These are phyloP conservation scores for Russula brevipes DNA, from an alignment of 768 basidiomycete genomes.

Conservation along the genomic window DNA sequence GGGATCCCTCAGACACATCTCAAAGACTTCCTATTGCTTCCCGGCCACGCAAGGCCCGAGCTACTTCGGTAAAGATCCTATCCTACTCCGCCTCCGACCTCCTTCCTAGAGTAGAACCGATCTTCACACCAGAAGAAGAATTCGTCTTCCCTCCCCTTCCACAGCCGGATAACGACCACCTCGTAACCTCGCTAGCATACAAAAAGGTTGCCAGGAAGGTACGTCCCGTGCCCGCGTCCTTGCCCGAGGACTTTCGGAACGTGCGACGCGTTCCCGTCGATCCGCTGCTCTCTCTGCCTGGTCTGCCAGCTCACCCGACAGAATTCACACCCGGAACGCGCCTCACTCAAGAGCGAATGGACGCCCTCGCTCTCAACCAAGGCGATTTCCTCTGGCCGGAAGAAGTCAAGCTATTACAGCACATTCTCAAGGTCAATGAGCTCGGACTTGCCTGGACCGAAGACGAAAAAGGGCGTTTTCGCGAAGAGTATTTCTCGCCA, in stretches of 20 bases:
- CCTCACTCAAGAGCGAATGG: not conserved
- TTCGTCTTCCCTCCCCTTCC: no score
- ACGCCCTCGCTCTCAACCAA: not conserved
- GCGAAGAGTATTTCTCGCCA: not conserved
- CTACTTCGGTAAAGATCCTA: no score
- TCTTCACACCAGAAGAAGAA: no score
- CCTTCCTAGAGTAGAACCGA: no score
- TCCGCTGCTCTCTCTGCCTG: not conserved
- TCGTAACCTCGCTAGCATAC: no score
- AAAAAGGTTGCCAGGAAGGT: no score
- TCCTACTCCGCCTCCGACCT: no score
- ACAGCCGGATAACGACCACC: no score
- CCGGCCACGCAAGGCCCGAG: no score
- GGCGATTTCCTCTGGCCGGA: not conserved
- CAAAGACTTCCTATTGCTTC: no score
- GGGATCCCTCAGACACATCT: no score
- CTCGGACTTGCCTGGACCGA: constrained; percentile 37
- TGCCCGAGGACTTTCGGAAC: not conserved
- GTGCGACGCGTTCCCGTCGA: not conserved
- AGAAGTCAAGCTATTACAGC: not conserved
- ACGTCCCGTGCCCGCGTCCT: constrained; percentile 23
- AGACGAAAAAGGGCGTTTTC: not conserved
- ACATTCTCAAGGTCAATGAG: constrained; percentile 26
- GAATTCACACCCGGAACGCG: not conserved
- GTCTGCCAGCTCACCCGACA: not conserved